phyloP scores from a whole-genome alignment of 768 basidiomycete species.

The Macrolepiota albuminosa region DNA sequence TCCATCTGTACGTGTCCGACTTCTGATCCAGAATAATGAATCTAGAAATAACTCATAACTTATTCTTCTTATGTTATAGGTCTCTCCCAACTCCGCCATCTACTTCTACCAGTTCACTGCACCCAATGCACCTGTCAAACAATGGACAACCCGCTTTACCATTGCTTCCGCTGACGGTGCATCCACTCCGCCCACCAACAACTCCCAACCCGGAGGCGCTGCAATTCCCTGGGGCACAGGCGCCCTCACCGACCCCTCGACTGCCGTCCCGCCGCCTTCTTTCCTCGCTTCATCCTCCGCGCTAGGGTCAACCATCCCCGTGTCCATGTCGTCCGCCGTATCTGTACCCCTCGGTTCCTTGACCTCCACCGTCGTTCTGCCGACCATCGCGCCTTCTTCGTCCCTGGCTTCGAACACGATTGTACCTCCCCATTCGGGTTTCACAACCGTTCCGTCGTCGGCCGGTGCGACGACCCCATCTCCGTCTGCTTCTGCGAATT shows the following conservation, averaged over 20 bases:
- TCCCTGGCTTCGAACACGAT: not conserved
- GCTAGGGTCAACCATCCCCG: not conserved
- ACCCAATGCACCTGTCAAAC: slow-evolving; percentile 29
- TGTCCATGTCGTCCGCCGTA: slow-evolving; percentile 1
- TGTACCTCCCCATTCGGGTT: not conserved
- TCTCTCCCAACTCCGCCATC: slow-evolving; percentile 57
- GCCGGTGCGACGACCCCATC: not conserved
- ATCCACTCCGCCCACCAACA: slow-evolving; percentile 43
- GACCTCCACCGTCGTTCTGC: not conserved
- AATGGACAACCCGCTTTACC: slow-evolving; percentile 77
- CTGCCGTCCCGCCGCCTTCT: slow-evolving; percentile 32
- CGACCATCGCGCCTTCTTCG: not conserved
- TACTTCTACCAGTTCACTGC: slow-evolving; percentile 81
- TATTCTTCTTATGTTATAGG: slow-evolving; percentile 31
- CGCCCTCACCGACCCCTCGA: slow-evolving; percentile 41
- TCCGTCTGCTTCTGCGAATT: slow-evolving; percentile 4
- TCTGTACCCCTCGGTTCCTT: not conserved
- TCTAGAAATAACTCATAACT: no score
- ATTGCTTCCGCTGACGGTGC: slow-evolving; percentile 51
- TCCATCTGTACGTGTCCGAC: slow-evolving; percentile 49
- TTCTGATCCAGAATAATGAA: not conserved
- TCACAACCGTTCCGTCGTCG: not conserved
- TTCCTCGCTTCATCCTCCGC: slow-evolving; percentile 1
- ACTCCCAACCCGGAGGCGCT: slow-evolving; percentile 47
- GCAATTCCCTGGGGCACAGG: slow-evolving; percentile 68